Evolutionary conservation across 2,329 filamentous ascomycete species (phyloP), one percentile per base, ranked within the genome.

Genomic region (Myriangium duriaei): DNA sequence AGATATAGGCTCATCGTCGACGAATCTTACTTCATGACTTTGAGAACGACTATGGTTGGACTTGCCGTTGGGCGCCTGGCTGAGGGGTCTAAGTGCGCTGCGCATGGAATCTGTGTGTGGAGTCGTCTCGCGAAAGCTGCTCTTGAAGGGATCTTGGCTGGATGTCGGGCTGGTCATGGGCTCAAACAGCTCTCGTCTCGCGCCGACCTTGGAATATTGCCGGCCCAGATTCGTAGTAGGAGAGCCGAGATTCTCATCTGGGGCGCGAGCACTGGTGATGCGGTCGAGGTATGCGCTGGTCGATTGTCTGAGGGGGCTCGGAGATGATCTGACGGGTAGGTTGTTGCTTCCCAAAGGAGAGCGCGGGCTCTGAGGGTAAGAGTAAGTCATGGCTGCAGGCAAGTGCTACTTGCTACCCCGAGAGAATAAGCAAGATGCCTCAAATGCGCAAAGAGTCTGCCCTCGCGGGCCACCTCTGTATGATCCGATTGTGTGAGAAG

Each of bases 11-110:
- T 45, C 32, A 30, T 42, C 34, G 36, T 41, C 17, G 28, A 41
- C 32, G 33, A 43, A 40, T 39, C 40, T 39, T 26, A 43, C 24
- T 10, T 49, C 45, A 17, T 42, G 43, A 39, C 46, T 51, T 11
- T 41, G 44, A 19, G 38, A 43, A 17, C 42, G 42, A 32, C 12
- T 29, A 28, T 24, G 34, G 12, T 19, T 32, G 11, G 43, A 29
- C 16, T 38, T 31, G 26, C 34, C 33, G 18, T 38, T 42, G 3
- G 43, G 43, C 16, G 41, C 43, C 30, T 45, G 43, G 29, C 39
- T 42, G 11, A 45, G 30, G 12, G 43, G 41, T 28, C 41, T 31
- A 5, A 45, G 39, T 14, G 41, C 43, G 11, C 38, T 37, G 29
- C 43, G 43, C n/a, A 43, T 41, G 6, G 40, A 30, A 16, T 45